phyloP scores from a whole-genome alignment of 2,329 filamentous ascomycete genomes.

The Oidium heveae region DNA sequence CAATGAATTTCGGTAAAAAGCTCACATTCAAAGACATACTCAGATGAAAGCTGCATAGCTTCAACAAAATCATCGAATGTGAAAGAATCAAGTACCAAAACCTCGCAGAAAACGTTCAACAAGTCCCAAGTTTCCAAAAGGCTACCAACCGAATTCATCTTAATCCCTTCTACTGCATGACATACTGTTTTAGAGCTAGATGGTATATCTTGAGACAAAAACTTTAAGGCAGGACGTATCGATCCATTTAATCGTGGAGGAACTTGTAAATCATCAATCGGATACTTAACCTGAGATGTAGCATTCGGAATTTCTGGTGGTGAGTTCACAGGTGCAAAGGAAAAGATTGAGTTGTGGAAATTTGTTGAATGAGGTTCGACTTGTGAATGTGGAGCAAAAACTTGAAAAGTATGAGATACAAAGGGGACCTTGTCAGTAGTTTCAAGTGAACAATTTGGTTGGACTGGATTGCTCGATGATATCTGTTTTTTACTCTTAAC shows the following conservation, averaged over 20 bases:
- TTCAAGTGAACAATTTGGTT: conserved; percentile 5
- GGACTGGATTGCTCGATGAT: conserved; percentile 4
- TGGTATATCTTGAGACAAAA: conserved; percentile 41
- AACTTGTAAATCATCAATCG: conserved; percentile 79
- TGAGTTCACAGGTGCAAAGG: conserved; percentile 22
- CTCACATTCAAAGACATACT: conserved; percentile 45
- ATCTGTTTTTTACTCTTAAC: conserved; percentile 15
- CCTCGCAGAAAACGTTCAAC: conserved; percentile 90
- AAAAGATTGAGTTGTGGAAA: conserved; percentile 20
- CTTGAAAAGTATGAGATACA: conserved; percentile 12
- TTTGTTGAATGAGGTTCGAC: conserved; percentile 13
- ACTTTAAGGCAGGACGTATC: conserved; percentile 52
- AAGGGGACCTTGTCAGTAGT: conserved; percentile 13
- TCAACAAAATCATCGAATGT: conserved; percentile 93
- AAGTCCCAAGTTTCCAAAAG: conserved; percentile 89
- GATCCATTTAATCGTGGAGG: conserved; percentile 34
- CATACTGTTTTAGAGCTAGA: conserved; percentile 21
- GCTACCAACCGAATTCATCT: conserved; percentile 64
- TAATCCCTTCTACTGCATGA: conserved; percentile 32
- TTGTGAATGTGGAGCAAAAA: conserved; percentile 2
- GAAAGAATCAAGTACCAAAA: conserved; percentile 85
- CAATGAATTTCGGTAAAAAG: conserved; percentile 82
- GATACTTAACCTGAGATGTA: conserved; percentile 66
- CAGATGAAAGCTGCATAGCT: conserved; percentile 53
- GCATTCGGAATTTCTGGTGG: conserved; percentile 26